Base-by-base conservation (phyloP, 202 grass and related monocot species). In the Saccharum hybrid region DNA sequence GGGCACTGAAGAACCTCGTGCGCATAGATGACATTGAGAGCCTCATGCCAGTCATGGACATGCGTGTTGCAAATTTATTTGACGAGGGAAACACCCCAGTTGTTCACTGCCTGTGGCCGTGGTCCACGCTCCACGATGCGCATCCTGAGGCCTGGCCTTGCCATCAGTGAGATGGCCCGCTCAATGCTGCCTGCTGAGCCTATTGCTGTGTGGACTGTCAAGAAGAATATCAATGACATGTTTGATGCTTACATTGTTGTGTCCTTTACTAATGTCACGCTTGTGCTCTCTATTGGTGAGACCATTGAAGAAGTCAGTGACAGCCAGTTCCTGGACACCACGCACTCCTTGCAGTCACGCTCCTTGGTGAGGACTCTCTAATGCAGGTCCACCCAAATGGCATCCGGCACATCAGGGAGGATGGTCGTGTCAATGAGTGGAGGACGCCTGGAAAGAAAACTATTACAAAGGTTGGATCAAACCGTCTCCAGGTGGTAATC, bases 181-280 rank as follows among this genome's bases (percentile, higher is more conserved):
- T 98, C 96, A 37, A 92, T 90, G 89, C 84, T 98, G 40, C 96
- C 96, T 15, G 93, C 93, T 54, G 89, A 88, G 18, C 91, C 96
- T 34, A 92, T 88, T 94, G 96, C 96, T 21, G 96, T 96, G 36
- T 98, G 93, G 96, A 96, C 96, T 56, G 96, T 98, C 37, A 98
- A 98, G 91, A 98, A 98, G 84, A 98, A 94, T 79, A 87, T 98
- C 49, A 93, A 87, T 30, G 93, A 96, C 78, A 92, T 92, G 89
- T 98, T 94, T 86, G 93, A 98, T 85, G 93, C 96, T 12, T 98
- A 98, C 56, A 98, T 98, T 81, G 93, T 96, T n/a, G 91, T 96
- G 72, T 98, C 96, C 31, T 98, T 98, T 4, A 86, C 89, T 21
- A 98, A 98, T 90, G 96, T 89, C 19, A 98, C 96, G 7, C 83